Evolutionary conservation across 108 stramenopile genomes (phyloP), one percentile per base, ranked within the genome.

Genomic region (Skeletonema potamos): DNA sequence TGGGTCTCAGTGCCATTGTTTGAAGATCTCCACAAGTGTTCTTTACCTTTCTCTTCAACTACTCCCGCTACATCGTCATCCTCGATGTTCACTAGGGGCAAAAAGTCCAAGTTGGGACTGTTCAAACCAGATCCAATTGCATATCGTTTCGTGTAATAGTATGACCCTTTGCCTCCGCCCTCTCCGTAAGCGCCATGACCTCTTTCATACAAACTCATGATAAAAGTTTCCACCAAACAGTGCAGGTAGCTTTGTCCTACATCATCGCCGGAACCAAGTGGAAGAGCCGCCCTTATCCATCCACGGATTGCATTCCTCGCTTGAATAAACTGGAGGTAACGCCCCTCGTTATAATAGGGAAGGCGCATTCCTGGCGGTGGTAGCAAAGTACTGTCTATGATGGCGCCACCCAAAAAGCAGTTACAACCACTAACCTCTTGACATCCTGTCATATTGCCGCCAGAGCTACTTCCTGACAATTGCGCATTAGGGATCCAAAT

Each of bases 1-100:
- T 92, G 94, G 0, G 90, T 91, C 77, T 95, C 94, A 9, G 94
- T 90, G 13, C 94, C 94, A 76, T 95, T 95, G 30, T 73, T 82
- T n/a, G 85, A 81, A 20, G 89, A 87, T 58, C 94, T 86, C 90
- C 89, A 92, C 11, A 95, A 79, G 36, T 92, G 88, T 54, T 90
- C 91, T 46, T 91, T 95, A 41, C 88, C 89, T n/a, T 86, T 75
- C 58, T 94, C 93, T 65, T 94, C 92, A 81, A 68, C 27, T 27
- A 62, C 78, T 34, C 85, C 83, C 64, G 85, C 80, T 30, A 67
- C 75, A 8, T 83, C 86, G 76, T 91, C 91, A 5, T 95, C 91
- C 71, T 92, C 91, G 56, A 95, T 73, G 69, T 95, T 95, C 24
- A 82, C 79, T 15, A 94, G 66, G 4, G 93, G 93, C 27, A 94